Base-by-base conservation (phyloP, 2,329 filamentous ascomycete species). In the Penicillium sp. region DNA sequence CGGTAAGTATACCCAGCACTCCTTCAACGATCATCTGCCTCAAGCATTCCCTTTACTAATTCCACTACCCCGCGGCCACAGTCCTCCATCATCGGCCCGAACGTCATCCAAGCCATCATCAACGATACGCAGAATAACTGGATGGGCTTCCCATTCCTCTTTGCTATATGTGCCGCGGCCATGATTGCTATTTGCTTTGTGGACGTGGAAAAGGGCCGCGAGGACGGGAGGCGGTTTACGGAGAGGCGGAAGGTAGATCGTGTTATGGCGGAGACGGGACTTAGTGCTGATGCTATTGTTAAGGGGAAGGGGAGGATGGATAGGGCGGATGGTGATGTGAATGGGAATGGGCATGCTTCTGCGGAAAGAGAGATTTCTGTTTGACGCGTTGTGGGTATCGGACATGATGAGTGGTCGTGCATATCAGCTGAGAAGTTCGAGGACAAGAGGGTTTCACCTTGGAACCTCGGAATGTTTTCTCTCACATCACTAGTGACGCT, bases 81-180 rank as follows among this genome's bases (percentile, higher is more conserved):
- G 76, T 79, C 76, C 20, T 78, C 76, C 1, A 78, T 79, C 22
- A 78, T 80, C 47, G 77, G 76, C 0, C 78, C 76, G 11, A 78
- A 78, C 45, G 76, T 79, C 34, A 73, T 79, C 12, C 76, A 79
- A 63, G 78, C 75, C 3, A 79, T 79, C 28, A 77, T 79, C 53
- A 78, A 79, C 51, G 54, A 69, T 35, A 76, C 75, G 0, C 73
- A 75, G 31, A 79, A 79, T 42, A 77, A 76, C 37, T 79, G 76
- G 76, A 77, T 77, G 72, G 76, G 76, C 4, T 80, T 79, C 53
- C 77, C 76, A 4, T 80, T 80, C 45, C 62, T 79, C 1, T 78
- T 78, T 55, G 67, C 75, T 1, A 67, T 79, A 3, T 78, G 75
- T 37, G 48, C 68, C 1, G 69, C 65, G 5, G 76, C 78, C 0